phyloP scores from a whole-genome alignment of 2,329 filamentous ascomycete species.

The Penicillium sp. region DNA sequence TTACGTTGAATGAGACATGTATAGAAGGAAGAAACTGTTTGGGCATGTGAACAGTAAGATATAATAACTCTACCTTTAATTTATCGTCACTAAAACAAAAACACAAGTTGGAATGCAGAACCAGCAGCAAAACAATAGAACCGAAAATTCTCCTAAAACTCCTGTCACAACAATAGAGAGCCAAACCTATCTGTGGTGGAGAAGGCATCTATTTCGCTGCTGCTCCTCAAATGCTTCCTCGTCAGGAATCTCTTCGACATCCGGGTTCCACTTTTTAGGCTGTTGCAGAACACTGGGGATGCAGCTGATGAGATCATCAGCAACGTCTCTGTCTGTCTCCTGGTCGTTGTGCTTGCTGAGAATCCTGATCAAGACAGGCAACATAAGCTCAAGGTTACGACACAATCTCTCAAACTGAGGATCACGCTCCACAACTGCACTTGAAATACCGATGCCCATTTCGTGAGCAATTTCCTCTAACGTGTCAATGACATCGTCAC shows the following conservation, averaged over 20 bases:
- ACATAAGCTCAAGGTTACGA: not conserved
- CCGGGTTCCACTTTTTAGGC: not conserved
- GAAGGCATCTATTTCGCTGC: not conserved
- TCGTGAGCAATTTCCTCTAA: not conserved
- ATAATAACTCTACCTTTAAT: not conserved
- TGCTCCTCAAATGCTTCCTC: not conserved
- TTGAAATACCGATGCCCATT: not conserved
- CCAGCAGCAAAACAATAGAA: not conserved
- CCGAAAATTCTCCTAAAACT: no score
- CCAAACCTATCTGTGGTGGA: not conserved
- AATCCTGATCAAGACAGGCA: not conserved
- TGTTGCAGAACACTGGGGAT: not conserved
- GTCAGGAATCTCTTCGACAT: not conserved
- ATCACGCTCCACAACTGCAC: not conserved
- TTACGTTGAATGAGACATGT: not conserved
- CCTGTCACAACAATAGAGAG: not conserved
- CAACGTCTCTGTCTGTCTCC: not conserved
- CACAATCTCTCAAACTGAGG: not conserved
- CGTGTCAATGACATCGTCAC: not conserved
- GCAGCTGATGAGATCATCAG: conserved; percentile 1
- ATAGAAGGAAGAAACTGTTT: not conserved
- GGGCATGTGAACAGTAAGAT: not conserved
- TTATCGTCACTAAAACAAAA: not conserved
- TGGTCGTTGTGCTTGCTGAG: not conserved
- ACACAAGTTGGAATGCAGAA: not conserved